Evolutionary conservation across 2,329 filamentous ascomycete species (phyloP), one percentile per base, ranked within the genome.

Genomic region (Blastomyces gilchristii): DNA sequence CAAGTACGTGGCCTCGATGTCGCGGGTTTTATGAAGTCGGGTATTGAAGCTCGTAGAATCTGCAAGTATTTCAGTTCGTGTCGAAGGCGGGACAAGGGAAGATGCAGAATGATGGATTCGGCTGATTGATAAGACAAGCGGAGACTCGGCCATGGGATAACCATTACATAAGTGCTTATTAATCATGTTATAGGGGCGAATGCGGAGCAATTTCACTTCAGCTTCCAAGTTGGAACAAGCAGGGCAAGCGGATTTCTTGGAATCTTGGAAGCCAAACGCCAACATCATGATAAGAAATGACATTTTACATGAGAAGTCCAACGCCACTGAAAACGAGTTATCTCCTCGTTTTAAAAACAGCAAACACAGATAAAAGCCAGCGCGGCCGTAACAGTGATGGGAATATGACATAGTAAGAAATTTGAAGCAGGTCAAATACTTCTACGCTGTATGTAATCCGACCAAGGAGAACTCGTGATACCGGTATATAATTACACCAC

Each of bases 401-500:
- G 31, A 39, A 39, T 56, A 57, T 6, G n/a, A 57, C 34, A 57
- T 28, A 18, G 18, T 5, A 43, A 28, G 34, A 22, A 25, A 41
- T 31, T 57, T 9, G 31, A 57, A 57, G 37, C 18, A 57, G n/a
- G 41, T 37, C n/a, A 43, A 43, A 39, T 7, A 22, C 54, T 43
- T 41, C n/a, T 22, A 22, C n/a, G n/a, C n/a, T 22, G n/a, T 41
- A 41, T 57, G 31, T 37, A 37, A 37, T 7, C 34, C 7, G 7
- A 37, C 0, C 34, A 37, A 37, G 34, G 34, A 9, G 34, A 37
- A 37, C 9, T 49, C 47, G 45, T 59, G 25, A 58, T 18, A 58
- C 22, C 28, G 16, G 28, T 16, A 34, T 59, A 49, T 59, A 50
- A 31, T 71, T 64, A 86, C 62, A 82, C 77, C 65, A 87, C 76